phyloP scores from a whole-genome alignment of 2,329 filamentous ascomycete species.

The Akanthomyces lecanii region DNA sequence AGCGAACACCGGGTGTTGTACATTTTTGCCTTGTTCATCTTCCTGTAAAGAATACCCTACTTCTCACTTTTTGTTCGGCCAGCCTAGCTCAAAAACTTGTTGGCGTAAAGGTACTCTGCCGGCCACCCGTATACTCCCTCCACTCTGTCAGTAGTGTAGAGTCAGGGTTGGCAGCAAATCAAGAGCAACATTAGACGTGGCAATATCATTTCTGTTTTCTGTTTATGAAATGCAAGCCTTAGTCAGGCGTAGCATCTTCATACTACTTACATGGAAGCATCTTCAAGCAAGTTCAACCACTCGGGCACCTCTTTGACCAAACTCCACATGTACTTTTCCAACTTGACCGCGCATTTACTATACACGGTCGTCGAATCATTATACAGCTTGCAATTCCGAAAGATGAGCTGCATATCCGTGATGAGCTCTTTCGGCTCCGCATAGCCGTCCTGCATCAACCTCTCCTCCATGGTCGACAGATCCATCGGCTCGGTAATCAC shows the following conservation, averaged over 20 bases:
- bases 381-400: constrained; percentile 91
- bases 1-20: constrained; percentile 3
- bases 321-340: constrained; percentile 93
- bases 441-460: constrained; percentile 90
- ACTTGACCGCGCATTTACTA: constrained; percentile 87
- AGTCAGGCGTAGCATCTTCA: no score
- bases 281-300: constrained; percentile 51
- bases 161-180: no score
- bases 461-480: constrained; percentile 88
- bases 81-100: no score
- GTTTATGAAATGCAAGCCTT: no score
- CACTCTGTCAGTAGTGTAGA: no score
- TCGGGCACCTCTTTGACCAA: constrained; percentile 89
- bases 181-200: no score
- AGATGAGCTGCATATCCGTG: constrained; percentile 81
- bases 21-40: not conserved
- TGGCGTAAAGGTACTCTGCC: no score
- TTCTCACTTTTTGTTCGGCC: no score
- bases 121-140: no score
- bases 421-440: constrained; percentile 87
- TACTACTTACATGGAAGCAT: not conserved
- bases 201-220: no score
- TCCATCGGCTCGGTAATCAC: constrained; percentile 99
- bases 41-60: not conserved
- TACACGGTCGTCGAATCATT: constrained; percentile 95